phyloP scores from a whole-genome alignment of 169 alveolate genomes.

The Eimeria maxima region DNA sequence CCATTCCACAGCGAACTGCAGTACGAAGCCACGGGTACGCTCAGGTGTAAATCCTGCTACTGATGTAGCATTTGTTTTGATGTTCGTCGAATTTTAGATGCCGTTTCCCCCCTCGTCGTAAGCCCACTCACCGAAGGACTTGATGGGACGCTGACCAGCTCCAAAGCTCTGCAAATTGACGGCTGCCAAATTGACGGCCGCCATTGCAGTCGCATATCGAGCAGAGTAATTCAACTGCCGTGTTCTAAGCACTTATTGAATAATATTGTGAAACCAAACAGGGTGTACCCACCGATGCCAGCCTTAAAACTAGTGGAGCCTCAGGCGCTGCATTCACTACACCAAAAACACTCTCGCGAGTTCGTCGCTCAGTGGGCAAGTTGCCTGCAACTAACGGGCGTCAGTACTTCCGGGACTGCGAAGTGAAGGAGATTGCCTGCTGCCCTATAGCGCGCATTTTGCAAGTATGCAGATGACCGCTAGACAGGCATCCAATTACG shows the following conservation, averaged over 20 bases:
- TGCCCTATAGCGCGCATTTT: conserved; percentile 78
- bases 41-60: background rate
- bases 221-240: conserved; percentile 24
- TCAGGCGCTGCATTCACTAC: conserved; percentile 16
- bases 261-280: background rate
- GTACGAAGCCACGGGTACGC: conserved; percentile 33
- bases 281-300: conserved; percentile 13
- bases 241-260: background rate
- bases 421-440: conserved; percentile 18
- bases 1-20: background rate
- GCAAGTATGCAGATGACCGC: conserved; percentile 74
- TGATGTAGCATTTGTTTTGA: background rate
- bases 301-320: conserved; percentile 16
- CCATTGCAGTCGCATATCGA: conserved; percentile 37
- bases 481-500: background rate
- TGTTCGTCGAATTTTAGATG: background rate
- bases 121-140: conserved; percentile 4
- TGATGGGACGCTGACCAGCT: background rate
- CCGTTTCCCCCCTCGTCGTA: background rate
- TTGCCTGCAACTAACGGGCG: conserved; percentile 60
- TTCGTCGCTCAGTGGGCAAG: conserved; percentile 75
- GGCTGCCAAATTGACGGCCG: conserved; percentile 5
- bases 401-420: conserved; percentile 61
- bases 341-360: conserved; percentile 26
- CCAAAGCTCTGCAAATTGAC: conserved; percentile 5